These are phyloP conservation scores for Colletotrichum gigasporum DNA, from an alignment of 2,329 filamentous ascomycete genomes.

Conservation along the genomic window DNA sequence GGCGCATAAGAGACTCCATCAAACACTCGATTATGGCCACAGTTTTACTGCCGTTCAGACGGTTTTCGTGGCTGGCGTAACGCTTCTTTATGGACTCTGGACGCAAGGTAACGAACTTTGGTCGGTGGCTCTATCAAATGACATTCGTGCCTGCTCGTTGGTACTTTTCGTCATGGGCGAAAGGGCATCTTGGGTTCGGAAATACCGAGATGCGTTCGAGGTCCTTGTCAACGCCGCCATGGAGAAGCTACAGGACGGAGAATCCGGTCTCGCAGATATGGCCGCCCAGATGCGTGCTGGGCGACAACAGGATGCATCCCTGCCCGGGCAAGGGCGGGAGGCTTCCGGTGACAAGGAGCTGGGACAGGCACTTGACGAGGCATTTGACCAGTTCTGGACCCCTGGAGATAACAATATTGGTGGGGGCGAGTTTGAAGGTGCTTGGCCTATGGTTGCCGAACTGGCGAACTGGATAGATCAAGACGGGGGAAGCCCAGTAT, in stretches of 20 bases:
- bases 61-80: slow-evolving; percentile 52
- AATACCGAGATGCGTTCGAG: slow-evolving; percentile 58
- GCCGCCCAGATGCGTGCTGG: slow-evolving; percentile 14
- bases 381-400: neutral
- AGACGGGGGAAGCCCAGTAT: slow-evolving; percentile 37
- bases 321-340: neutral
- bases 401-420: neutral
- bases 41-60: slow-evolving; percentile 54
- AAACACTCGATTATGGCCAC: slow-evolving; percentile 50
- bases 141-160: slow-evolving; percentile 57
- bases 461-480: slow-evolving; percentile 43
- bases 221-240: slow-evolving; percentile 50
- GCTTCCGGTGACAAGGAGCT: neutral
- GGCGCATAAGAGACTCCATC: slow-evolving; percentile 51
- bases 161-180: slow-evolving; percentile 61
- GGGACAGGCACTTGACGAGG: neutral
- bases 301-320: neutral
- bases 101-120: slow-evolving; percentile 55
- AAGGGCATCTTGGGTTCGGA: slow-evolving; percentile 55
- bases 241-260: slow-evolving; percentile 23
- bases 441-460: slow-evolving; percentile 41
- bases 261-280: slow-evolving; percentile 17
- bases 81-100: slow-evolving; percentile 49
- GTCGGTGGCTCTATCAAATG: slow-evolving; percentile 58
- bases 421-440: slow-evolving; percentile 26